A percentile compares a stretch with the other conserved stretches of the same genome.
Evolutionary conservation across 352 stramenopile species (phyloP).

Genomic region (Pythium vanterpoolii): DNA sequence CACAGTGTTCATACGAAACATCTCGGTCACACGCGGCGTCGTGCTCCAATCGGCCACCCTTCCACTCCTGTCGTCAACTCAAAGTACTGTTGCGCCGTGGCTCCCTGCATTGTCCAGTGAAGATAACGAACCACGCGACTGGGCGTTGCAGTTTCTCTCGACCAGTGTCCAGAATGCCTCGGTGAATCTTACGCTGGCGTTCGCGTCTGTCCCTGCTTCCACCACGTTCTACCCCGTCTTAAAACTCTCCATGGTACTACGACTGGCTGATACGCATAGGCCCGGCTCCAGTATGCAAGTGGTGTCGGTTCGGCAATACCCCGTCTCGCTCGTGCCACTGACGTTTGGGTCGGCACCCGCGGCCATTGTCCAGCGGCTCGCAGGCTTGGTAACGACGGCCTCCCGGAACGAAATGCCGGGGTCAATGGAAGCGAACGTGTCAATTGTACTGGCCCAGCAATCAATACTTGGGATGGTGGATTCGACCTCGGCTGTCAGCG

Average conservation of each 20-base stretch:
- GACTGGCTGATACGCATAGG: neutral
- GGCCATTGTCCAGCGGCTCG: neutral
- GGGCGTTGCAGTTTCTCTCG: slow-evolving; percentile 8
- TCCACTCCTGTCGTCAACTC: neutral
- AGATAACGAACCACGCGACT: neutral
- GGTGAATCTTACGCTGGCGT: slow-evolving; percentile 1
- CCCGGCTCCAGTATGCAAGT: neutral
- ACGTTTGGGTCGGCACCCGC: neutral
- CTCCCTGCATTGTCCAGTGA: neutral
- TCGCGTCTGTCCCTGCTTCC: neutral
- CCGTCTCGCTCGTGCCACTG: neutral
- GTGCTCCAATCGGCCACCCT: slow-evolving; percentile 1
- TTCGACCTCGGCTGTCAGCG: neutral
- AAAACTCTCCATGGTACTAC: neutral
- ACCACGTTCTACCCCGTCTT: neutral
- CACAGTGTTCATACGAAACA: slow-evolving; percentile 2
- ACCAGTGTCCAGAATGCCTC: neutral
- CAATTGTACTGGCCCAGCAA: slow-evolving; percentile 1
- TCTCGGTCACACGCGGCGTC: slow-evolving; percentile 3
- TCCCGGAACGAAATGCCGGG: neutral
- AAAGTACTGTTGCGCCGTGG: slow-evolving; percentile 1
- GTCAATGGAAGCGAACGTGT: neutral
- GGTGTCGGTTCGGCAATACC: neutral
- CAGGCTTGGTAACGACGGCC: neutral
- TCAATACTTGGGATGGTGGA: neutral